Base-by-base conservation (phyloP, 2,329 filamentous ascomycete species). In the Claviceps quebecensis region DNA sequence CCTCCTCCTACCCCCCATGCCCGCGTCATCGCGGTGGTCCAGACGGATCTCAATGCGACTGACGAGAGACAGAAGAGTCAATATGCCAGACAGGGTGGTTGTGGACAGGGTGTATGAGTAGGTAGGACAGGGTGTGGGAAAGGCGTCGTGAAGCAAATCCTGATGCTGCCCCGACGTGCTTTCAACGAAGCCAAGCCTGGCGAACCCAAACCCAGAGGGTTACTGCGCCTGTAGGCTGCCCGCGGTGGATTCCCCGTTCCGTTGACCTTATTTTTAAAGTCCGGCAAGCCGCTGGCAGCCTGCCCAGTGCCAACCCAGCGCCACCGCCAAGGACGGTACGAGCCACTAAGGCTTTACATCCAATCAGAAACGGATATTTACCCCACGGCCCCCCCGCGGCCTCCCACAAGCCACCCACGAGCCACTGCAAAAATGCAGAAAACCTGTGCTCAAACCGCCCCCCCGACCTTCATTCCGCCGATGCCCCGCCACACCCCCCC, bases 361-460 rank as follows among this genome's bases (percentile, higher is more conserved):
- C 45, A 47, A 17, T 47, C 45, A 47, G 29, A 38, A 19, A 17
- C 13, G 36, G 11, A 4, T 11, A 34, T 11, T 4, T 4, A n/a
- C 37, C 37, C 37, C 14, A n/a, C 6, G 37, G 37, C 37, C n/a
- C 43, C 19, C n/a, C 37, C 43, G 17, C 13, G 17, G 45, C 36
- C 44, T 43, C 50, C n/a, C 51, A 50, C 50, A 48, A 55, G 54
- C 54, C 53, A 54, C 51, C 38, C 54, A 40, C 54, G 54, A 49
- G 54, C 55, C 52, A 53, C 56, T 34, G 29, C 29, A 34, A 34
- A 34, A n/a, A n/a, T n/a, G n/a, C n/a, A n/a, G n/a, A n/a, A n/a
- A 34, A 34, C 29, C 29, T 11, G 23, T 29, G 43, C 22, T 44
- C 41, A 23, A 43, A 26, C 6, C 19, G 9, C 14, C 19, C 41